Base-by-base conservation (phyloP, 2,329 filamentous ascomycete species). In the Neopestalotiopsis rosae region DNA sequence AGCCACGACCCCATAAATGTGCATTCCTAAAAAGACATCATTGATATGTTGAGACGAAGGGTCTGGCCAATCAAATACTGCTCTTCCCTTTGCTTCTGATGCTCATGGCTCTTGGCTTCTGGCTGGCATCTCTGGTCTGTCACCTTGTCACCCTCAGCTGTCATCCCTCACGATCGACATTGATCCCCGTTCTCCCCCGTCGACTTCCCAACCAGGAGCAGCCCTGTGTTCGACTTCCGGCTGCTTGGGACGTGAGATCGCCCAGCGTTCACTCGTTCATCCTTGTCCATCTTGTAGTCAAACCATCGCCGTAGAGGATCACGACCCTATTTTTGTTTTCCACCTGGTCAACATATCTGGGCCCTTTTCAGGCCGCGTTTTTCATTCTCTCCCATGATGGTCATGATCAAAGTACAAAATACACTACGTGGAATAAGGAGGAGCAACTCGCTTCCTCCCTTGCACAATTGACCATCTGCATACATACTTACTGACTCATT, bases 21-120 rank as follows among this genome's bases (percentile, higher is more conserved):
- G 45, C 63, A 57, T 65, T 52, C 63, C 63, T 57, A 65, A 65
- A 17, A 28, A 13, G 63, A 56, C 45, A 28, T 28, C 24, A 28
- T 28, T 28, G 24, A 28, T 28, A 56, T 10, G 13, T 52, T 65
- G 63, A 42, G 40, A n/a, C 20, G 20, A 32, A n/a, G 12, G 24
- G 10, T 65, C 40, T 45, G 40, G 30, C 63, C 63, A 65, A 65
- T 65, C 24, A 30, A 24, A 52, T 28, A 20, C 28, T 32, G 24
- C 42, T 42, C 7, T 20, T 28, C 42, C 32, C 17, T 40, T 49
- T 63, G 24, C n/a, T 20, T 45, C 17, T 32, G 13, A 32, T 24
- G 38, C 34, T 20, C 13, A n/a, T 49, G 42, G 42, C 42, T 45
- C n/a, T 49, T n/a, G 13, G 14, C n/a, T 49, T 49, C 42, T 49